phyloP scores from a whole-genome alignment of 257 asterid species.

The Gentiana straminea region DNA sequence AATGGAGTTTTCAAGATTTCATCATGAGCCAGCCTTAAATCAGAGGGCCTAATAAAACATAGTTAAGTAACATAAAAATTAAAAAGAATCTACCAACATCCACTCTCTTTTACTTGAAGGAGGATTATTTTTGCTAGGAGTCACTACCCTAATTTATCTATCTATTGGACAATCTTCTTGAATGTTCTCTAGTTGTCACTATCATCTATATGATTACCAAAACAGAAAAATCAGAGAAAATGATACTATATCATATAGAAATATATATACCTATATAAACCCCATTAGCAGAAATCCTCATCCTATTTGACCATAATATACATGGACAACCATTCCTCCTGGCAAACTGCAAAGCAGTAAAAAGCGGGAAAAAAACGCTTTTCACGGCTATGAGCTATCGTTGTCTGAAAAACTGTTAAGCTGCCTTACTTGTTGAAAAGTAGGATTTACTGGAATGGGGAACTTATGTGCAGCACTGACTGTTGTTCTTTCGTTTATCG shows the following conservation, averaged over 20 bases:
- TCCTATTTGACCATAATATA: slow-evolving; percentile 24
- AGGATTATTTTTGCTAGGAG: slow-evolving; percentile 11
- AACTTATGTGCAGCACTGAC: slow-evolving; percentile 67
- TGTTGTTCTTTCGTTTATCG: slow-evolving; percentile 69
- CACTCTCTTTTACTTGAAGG: no score
- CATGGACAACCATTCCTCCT: slow-evolving; percentile 19
- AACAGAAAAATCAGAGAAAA: slow-evolving; percentile 22
- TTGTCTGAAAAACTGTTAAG: slow-evolving; percentile 39
- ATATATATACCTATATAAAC: slow-evolving; percentile 17
- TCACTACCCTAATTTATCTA: slow-evolving; percentile 16
- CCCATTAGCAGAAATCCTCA: slow-evolving; percentile 16
- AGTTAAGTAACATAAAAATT: no score
- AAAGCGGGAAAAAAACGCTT: slow-evolving; percentile 1
- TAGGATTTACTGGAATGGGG: slow-evolving; percentile 88
- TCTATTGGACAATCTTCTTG: slow-evolving; percentile 22
- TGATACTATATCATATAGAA: background rate
- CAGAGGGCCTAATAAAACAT: no score
- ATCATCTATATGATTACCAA: slow-evolving; percentile 23
- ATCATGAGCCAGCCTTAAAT: no score
- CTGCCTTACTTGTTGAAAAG: slow-evolving; percentile 37
- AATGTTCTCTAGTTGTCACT: slow-evolving; percentile 6
- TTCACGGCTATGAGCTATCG: slow-evolving; percentile 29
- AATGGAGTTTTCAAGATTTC: no score
- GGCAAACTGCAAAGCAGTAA: slow-evolving; percentile 13
- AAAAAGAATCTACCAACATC: no score